These are phyloP conservation scores for Talaromyces sp. DNA, from an alignment of 2,329 filamentous ascomycete species.

Conservation along the genomic window DNA sequence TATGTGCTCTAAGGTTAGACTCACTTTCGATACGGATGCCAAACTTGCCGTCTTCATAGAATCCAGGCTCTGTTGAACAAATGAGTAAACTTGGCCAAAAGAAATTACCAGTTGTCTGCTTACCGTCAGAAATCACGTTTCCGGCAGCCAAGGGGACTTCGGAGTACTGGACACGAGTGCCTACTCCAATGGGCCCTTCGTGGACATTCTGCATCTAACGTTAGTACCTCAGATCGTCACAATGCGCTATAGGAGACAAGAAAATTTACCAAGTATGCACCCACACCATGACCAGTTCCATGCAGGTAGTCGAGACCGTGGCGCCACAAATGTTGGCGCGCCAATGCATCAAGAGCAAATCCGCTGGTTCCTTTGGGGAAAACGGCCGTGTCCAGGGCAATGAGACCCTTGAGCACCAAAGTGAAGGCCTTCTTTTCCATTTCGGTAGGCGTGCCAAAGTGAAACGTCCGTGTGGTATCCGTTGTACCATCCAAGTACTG, in stretches of 20 bases:
- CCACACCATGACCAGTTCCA: slow-evolving; percentile 92
- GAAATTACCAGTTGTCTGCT: slow-evolving; percentile 4
- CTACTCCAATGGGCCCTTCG: slow-evolving; percentile 94
- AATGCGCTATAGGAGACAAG: background rate
- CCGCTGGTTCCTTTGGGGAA: slow-evolving; percentile 96
- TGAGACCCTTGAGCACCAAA: slow-evolving; percentile 88
- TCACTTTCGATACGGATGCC: slow-evolving; percentile 88
- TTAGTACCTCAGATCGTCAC: background rate
- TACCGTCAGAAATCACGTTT: slow-evolving; percentile 82
- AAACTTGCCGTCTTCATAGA: slow-evolving; percentile 92
- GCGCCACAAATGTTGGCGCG: slow-evolving; percentile 88
- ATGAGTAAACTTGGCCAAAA: background rate
- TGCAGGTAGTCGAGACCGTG: slow-evolving; percentile 92
- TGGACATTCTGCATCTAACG: slow-evolving; percentile 65
- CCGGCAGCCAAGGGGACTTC: slow-evolving; percentile 87
- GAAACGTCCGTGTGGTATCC: slow-evolving; percentile 87
- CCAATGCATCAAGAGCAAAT: slow-evolving; percentile 81
- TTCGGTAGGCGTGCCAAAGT: slow-evolving; percentile 78
- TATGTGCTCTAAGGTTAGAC: slow-evolving; percentile 12
- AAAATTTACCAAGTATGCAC: slow-evolving; percentile 64
- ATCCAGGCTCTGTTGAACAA: slow-evolving; percentile 66
- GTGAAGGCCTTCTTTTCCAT: slow-evolving; percentile 89
- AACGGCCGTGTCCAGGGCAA: slow-evolving; percentile 75
- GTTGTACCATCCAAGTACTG: slow-evolving; percentile 95
- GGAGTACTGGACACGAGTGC: slow-evolving; percentile 82